These are phyloP conservation scores for Solanum acaule DNA, from an alignment of 257 asterid genomes.

Conservation along the genomic window DNA sequence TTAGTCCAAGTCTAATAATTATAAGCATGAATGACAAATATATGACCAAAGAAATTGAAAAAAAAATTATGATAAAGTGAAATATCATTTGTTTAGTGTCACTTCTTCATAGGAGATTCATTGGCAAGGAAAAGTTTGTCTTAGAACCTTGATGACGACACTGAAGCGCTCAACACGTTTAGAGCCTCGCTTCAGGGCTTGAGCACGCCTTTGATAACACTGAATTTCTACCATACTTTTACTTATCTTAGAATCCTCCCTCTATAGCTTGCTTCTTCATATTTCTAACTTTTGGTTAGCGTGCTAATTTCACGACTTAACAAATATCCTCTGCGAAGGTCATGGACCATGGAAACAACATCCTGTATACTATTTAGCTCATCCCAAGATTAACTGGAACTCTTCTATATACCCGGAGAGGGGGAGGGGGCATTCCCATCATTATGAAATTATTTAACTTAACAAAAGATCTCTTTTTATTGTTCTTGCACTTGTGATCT, in stretches of 20 bases:
- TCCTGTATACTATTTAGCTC: neutral
- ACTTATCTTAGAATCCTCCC: neutral
- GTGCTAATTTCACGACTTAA: neutral
- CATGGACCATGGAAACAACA: neutral
- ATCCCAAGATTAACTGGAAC: neutral
- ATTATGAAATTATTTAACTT: neutral
- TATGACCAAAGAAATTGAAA: no score
- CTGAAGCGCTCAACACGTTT: no score
- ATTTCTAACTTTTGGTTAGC: neutral
- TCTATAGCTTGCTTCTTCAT: neutral
- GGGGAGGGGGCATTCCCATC: neutral
- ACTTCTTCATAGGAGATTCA: no score
- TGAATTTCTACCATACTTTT: neutral
- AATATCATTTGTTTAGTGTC: no score
- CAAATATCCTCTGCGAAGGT: neutral
- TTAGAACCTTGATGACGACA: no score
- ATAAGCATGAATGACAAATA: no score
- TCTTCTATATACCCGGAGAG: neutral
- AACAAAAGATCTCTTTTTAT: neutral
- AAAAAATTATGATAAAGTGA: no score
- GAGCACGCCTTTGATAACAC: no score
- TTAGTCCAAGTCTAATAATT: no score
- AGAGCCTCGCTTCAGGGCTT: no score
- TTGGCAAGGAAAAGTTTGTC: no score
- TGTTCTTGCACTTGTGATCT: neutral